Evolutionary conservation across 768 basidiomycete genomes (phyloP).

Genomic region (Stropharia rugosoannulata): DNA sequence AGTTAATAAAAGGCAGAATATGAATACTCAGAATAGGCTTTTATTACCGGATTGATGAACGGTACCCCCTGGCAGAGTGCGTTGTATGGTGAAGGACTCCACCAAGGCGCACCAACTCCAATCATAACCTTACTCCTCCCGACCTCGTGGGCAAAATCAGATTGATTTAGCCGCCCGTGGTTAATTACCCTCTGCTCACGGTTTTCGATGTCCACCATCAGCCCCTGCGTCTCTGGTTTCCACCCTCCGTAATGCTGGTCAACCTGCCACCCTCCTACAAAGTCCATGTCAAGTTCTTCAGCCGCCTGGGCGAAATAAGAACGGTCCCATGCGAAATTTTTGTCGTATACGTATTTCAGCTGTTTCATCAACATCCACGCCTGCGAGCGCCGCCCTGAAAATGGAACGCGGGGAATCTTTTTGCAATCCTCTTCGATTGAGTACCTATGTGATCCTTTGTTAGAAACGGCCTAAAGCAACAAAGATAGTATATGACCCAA

Average conservation of each 20-base stretch:
- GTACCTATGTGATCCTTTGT: conserved; percentile 19
- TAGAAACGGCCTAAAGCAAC: not conserved
- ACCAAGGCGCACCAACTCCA: conserved; percentile 25
- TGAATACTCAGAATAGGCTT: not conserved
- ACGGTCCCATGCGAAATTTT: conserved; percentile 25
- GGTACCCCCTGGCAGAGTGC: conserved; percentile 36
- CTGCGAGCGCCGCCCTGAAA: conserved; percentile 22
- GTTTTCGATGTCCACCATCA: conserved; percentile 22
- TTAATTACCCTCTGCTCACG: conserved; percentile 20
- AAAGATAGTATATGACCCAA: conserved; percentile 15
- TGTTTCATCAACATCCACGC: conserved; percentile 30
- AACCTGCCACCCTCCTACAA: conserved; percentile 23
- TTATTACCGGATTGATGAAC: conserved; percentile 34
- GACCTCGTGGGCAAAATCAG: conserved; percentile 21
- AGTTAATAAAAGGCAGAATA: not conserved
- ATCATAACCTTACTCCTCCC: conserved; percentile 26
- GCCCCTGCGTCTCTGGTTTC: conserved; percentile 19
- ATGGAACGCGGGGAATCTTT: conserved; percentile 20
- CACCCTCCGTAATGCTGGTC: conserved; percentile 21
- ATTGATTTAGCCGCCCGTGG: conserved; percentile 14
- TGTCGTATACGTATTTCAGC: conserved; percentile 25
- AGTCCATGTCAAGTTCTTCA: conserved; percentile 15
- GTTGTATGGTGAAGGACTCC: conserved; percentile 31
- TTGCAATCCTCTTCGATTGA: conserved; percentile 30
- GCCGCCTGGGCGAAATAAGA: conserved; percentile 20